A percentile compares a stretch with the other conserved stretches of the same genome.
Evolutionary conservation across 2,329 filamentous ascomycete genomes (phyloP).

Genomic region (Neofusicoccum laricinum): DNA sequence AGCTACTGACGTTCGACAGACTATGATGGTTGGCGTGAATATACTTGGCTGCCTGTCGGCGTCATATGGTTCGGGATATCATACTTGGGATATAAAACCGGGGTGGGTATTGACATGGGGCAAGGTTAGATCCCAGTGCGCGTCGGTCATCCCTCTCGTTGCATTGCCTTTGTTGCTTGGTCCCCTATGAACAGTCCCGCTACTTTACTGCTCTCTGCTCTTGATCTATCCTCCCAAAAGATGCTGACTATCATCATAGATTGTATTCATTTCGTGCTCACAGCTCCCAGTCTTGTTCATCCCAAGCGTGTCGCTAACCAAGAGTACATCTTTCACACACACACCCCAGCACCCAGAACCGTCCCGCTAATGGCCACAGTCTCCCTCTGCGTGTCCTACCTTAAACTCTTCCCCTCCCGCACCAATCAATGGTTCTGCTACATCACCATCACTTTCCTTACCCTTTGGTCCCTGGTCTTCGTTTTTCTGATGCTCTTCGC

Average conservation of each 20-base stretch:
- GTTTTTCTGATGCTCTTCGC: constrained; percentile 30
- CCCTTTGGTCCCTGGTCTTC: constrained; percentile 21
- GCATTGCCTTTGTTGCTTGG: neutral
- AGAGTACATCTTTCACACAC: constrained; percentile 19
- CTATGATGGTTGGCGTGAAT: constrained; percentile 23
- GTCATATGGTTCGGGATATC: constrained; percentile 28
- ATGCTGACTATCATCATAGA: constrained; percentile 21
- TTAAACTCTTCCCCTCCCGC: constrained; percentile 28
- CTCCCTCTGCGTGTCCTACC: constrained; percentile 4
- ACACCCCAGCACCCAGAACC: constrained; percentile 20
- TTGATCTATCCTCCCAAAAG: neutral
- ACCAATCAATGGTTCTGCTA: constrained; percentile 30
- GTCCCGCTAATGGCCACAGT: constrained; percentile 11
- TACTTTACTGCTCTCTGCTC: neutral
- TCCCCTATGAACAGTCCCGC: too few species aligned
- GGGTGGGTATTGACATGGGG: constrained; percentile 8
- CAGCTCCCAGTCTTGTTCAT: constrained; percentile 24
- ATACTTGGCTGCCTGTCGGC: constrained; percentile 28
- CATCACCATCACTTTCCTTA: constrained; percentile 25
- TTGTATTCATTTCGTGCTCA: neutral
- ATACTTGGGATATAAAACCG: constrained; percentile 23
- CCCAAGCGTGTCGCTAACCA: constrained; percentile 26
- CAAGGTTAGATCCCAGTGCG: neutral
- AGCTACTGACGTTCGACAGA: neutral
- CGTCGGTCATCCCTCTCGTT: neutral